Base-by-base conservation (phyloP, 1,139 yeast species). In the Yamadazyma buinensis region DNA sequence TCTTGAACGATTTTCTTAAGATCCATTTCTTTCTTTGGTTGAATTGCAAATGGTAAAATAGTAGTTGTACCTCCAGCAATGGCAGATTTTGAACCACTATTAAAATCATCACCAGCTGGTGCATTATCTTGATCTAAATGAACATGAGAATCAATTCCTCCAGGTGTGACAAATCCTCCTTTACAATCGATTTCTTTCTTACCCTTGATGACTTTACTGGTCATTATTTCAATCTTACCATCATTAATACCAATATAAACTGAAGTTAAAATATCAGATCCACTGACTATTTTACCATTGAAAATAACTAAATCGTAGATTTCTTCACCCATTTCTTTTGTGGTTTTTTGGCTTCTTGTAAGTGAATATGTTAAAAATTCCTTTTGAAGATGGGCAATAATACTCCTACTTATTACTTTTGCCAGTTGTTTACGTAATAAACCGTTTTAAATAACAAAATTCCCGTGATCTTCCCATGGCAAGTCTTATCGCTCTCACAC, bases 91-190 rank as follows among this genome's bases (percentile, higher is more conserved):
- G 95, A 84, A 1, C 95, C 95, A 0, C 87, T 77, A 29, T 77
- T 88, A 52, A 84, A 84, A 3, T 94, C 94, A 56, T 84, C 95
- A 90, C 95, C 84, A 34, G 82, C 87, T 0, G 92, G 84, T 41
- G 94, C 64, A 7, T 94, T 94, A 0, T 94, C 95, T 59, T 84
- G 95, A 55, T 84, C 84, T 46, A 85, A 62, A 51, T 84, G 95
- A 20, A 84, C 95, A 44, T 69, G 75, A 0, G 72, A 59, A 43
- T 70, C 76, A 26, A 70, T 59, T 8, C 75, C 74, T 30, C 72
- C 75, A 5, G 72, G 75, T n/a, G 72, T 70, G 21, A 65, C 54
- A 42, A 46, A 58, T 1, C 60, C 72, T 14, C 71, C 72, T 42
- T 67, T 60, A 8, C 74, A 73, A 49, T 70, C 72, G 24, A 70